phyloP scores from a whole-genome alignment of 129 eudicot genomes.

The Lonicera japonica region DNA sequence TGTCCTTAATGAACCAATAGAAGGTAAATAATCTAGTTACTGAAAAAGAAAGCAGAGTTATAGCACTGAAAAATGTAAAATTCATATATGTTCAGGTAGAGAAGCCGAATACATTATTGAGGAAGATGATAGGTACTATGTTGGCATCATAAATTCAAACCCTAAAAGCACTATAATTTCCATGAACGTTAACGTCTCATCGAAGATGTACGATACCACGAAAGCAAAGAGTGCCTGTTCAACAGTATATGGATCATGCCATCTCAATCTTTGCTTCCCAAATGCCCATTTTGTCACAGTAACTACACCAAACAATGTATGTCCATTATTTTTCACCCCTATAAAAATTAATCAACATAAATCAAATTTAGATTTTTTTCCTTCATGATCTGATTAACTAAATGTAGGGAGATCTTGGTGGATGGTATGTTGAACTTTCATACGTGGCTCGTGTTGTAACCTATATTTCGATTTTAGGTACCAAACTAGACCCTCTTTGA shows the following conservation, averaged over 20 bases:
- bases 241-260: constrained; percentile 15
- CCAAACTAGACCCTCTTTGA: not conserved
- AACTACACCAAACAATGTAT: constrained; percentile 17
- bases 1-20: not conserved
- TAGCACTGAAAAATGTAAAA: not conserved
- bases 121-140: constrained; percentile 21
- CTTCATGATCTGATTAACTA: not conserved
- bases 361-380: not conserved
- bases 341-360: not conserved
- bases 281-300: constrained; percentile 8
- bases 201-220: constrained; percentile 11
- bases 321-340: too few species aligned
- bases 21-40: not conserved
- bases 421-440: constrained; percentile 11
- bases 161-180: constrained; percentile 6
- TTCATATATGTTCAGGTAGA: constrained; percentile 1
- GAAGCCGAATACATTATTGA: constrained; percentile 5
- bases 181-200: constrained; percentile 6
- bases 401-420: constrained; percentile 11
- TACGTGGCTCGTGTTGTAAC: constrained; percentile 4
- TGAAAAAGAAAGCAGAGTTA: not conserved
- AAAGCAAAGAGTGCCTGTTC: constrained; percentile 15
- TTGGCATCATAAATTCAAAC: constrained; percentile 11
- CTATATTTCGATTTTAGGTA: constrained; percentile 18
- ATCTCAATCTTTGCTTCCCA: constrained; percentile 8